Base-by-base conservation (phyloP, 371 early-diverging fungal species). In the Umbelopsis sp. region DNA sequence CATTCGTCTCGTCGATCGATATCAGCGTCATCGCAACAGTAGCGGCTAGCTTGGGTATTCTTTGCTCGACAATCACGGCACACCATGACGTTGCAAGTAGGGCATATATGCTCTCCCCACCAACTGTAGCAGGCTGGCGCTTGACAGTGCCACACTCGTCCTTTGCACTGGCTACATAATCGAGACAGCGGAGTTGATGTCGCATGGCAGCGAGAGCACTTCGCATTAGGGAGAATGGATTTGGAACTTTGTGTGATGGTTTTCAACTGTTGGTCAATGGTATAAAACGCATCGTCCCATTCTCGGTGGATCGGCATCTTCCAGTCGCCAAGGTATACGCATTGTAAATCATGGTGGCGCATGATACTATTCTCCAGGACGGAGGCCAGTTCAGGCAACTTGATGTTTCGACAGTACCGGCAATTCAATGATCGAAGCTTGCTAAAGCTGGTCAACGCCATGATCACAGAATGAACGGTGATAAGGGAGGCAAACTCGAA, bases 361-460 rank as follows among this genome's bases (percentile, higher is more conserved):
- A 57, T 32, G 3, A 57, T 18, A 12, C 57, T 57, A 3, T 24
- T 57, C 14, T 57, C n/a, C 35, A 57, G 12, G 1, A 29, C 12
- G 7, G 57, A 57, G 1, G 57, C 25, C 0, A 57, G 35, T 25
- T 57, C 57, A 7, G 57, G 57, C 14, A 57, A 16, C 35, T 57
- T 57, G n/a, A 57, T 57, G 3, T 57, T 57, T 57, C 57, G 37
- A 35, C 57, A 57, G 29, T 57, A 57, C 18, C 57, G 32, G 14
- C 57, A 57, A 35, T 57, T 57, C 29, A 57, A 32, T 35, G 57
- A 35, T 57, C 57, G 57, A 35, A 57, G 57, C 38, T 57, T 57
- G 16, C 5, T 11, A n/a, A 57, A 57, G 10, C 35, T 57, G 57
- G 57, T 57, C 4, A 57, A 35, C 1, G 57, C 57, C 57, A 57